phyloP scores from a whole-genome alignment of 768 basidiomycete genomes.

The Scleroderma bovista region DNA sequence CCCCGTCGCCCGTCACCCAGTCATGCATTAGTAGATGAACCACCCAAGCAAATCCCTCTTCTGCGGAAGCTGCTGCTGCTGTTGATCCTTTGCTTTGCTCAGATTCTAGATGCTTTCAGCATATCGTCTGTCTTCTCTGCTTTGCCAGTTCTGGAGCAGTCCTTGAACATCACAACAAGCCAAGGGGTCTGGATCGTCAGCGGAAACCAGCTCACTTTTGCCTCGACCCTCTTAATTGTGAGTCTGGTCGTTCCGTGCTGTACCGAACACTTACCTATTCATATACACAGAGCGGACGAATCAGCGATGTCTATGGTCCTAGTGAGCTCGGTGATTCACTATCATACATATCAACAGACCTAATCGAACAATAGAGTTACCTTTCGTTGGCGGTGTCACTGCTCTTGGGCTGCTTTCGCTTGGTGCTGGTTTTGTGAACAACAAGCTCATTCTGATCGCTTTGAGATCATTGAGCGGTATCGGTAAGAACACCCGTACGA shows the following conservation, averaged over 20 bases:
- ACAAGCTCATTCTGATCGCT: slow-evolving; percentile 44
- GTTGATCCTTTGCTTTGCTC: slow-evolving; percentile 34
- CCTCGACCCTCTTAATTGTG: slow-evolving; percentile 32
- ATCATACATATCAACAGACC: not conserved
- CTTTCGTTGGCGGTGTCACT: slow-evolving; percentile 38
- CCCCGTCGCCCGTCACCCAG: not conserved
- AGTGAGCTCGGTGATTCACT: slow-evolving; percentile 25
- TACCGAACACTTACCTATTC: slow-evolving; percentile 6
- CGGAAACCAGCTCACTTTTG: slow-evolving; percentile 39
- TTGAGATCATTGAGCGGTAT: slow-evolving; percentile 49
- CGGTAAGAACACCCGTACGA: slow-evolving; percentile 17
- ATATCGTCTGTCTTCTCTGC: slow-evolving; percentile 37
- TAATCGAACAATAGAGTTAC: slow-evolving; percentile 24
- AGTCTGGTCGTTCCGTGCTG: slow-evolving; percentile 1
- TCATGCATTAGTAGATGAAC: not conserved
- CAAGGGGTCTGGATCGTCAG: slow-evolving; percentile 37
- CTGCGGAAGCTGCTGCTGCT: slow-evolving; percentile 28
- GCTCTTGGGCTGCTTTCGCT: slow-evolving; percentile 40
- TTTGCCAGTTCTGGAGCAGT: slow-evolving; percentile 29
- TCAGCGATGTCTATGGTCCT: slow-evolving; percentile 37
- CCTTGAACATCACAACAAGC: slow-evolving; percentile 16
- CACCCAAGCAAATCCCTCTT: not conserved
- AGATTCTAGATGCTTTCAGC: slow-evolving; percentile 41
- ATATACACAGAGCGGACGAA: slow-evolving; percentile 30
- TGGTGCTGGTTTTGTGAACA: slow-evolving; percentile 40